Evolutionary conservation across 345 rosid genomes (phyloP).

Genomic region (Heritiera littoralis): DNA sequence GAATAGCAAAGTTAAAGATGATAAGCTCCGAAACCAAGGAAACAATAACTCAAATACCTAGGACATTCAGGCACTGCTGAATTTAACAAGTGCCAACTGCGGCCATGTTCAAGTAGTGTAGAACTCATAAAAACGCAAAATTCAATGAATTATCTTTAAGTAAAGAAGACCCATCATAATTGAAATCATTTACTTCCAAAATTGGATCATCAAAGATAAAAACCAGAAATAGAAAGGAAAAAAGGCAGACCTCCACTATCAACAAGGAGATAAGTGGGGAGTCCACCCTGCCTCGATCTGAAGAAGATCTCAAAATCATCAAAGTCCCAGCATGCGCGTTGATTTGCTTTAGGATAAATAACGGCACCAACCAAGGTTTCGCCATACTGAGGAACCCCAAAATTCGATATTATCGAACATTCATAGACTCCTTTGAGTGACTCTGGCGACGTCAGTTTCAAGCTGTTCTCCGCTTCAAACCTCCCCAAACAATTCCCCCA

Average conservation of each 20-base stretch:
- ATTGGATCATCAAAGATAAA: not conserved
- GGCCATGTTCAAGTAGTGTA: not conserved
- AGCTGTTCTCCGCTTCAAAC: slow-evolving; percentile 77
- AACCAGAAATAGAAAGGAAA: not conserved
- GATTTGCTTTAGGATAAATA: slow-evolving; percentile 52
- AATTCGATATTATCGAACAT: slow-evolving; percentile 63
- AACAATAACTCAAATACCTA: not conserved
- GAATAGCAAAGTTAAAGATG: slow-evolving; percentile 5
- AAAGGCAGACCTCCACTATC: slow-evolving; percentile 66
- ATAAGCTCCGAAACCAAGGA: slow-evolving; percentile 3
- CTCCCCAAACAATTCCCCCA: slow-evolving; percentile 49
- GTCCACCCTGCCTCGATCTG: slow-evolving; percentile 45
- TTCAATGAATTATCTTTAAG: not conserved
- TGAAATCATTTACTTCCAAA: not conserved
- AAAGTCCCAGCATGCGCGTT: slow-evolving; percentile 48
- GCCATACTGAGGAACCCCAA: slow-evolving; percentile 76
- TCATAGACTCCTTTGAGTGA: slow-evolving; percentile 55
- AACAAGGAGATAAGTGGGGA: slow-evolving; percentile 57
- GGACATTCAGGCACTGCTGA: not conserved
- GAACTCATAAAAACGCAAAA: not conserved
- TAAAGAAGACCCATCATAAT: not conserved
- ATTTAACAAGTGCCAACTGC: not conserved
- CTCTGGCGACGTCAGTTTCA: slow-evolving; percentile 57
- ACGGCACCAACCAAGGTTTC: slow-evolving; percentile 60
- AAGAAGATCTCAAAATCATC: slow-evolving; percentile 42